Percentiles rank a stretch among this genome's conserved stretches.
These are phyloP conservation scores for Solanum peruvianum DNA, from an alignment of 257 asterid species.

Conservation along the genomic window DNA sequence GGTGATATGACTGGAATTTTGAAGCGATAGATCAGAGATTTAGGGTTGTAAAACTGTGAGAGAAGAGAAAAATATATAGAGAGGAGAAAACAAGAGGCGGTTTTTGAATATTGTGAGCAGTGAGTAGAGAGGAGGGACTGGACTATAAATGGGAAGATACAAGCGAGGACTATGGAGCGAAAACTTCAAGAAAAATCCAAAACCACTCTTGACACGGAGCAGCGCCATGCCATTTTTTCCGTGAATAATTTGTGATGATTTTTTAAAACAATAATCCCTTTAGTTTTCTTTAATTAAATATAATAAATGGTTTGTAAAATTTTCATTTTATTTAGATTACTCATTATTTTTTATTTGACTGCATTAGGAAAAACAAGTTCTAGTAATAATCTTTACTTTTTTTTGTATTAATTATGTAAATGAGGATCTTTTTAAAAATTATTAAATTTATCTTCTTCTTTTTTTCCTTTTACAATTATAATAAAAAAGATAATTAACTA, in stretches of 20 bases:
- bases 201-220: neutral
- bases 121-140: neutral
- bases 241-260: neutral
- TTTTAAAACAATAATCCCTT: too few relatives aligned
- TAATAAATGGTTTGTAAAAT: too few relatives aligned
- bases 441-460: neutral
- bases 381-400: neutral
- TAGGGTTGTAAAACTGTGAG: neutral
- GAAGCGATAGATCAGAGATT: neutral
- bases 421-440: neutral
- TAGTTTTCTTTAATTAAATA: neutral
- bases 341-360: neutral
- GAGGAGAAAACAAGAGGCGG: neutral
- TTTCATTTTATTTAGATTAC: neutral
- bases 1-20: slow-evolving; percentile 7
- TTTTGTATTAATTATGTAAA: neutral
- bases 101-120: neutral
- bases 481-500: too few relatives aligned
- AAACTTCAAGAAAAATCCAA: neutral
- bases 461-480: neutral
- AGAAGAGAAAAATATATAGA: too few relatives aligned
- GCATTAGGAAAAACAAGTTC: neutral
- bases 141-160: neutral
- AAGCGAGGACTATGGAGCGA: neutral
- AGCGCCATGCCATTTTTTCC: neutral